Conservation (phyloP, 2,329 filamentous ascomycete genomes). For the Colletotrichum lindemuthianum region DNA sequence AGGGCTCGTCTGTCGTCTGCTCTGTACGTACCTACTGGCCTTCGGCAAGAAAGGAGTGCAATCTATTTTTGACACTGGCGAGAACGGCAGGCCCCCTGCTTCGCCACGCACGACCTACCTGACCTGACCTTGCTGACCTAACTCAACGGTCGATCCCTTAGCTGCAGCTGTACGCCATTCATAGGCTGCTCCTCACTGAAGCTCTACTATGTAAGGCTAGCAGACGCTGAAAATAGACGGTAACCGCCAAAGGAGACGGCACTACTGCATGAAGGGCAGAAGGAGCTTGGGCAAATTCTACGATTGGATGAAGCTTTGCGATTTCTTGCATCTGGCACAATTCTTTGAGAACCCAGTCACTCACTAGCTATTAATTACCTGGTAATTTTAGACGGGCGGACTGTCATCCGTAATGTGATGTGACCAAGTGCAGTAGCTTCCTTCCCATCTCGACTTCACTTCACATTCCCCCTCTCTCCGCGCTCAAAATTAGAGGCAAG, state of each 20-base stretch:
- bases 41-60: constrained; percentile 1
- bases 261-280: constrained; percentile 16
- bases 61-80: constrained; percentile 35
- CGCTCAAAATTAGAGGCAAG: too few relatives aligned
- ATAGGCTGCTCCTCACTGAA: too few relatives aligned
- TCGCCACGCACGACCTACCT: constrained; percentile 15
- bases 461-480: not conserved
- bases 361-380: too few relatives aligned
- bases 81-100: constrained; percentile 12
- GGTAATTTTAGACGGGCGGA: too few relatives aligned
- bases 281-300: constrained; percentile 17
- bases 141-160: constrained; percentile 15
- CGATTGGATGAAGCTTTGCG: constrained; percentile 18
- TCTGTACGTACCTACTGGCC: not conserved
- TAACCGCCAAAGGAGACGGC: constrained; percentile 26
- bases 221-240: constrained; percentile 30
- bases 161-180: constrained; percentile 6
- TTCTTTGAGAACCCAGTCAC: too few relatives aligned
- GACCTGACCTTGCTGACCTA: too few relatives aligned
- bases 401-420: not conserved
- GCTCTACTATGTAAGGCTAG: too few relatives aligned
- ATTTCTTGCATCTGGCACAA: too few relatives aligned
- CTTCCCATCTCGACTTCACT: not conserved
- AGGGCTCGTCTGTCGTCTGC: not conserved
- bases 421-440: constrained; percentile 17